phyloP scores from a whole-genome alignment of 2,329 filamentous ascomycete genomes.

The Xylaria sp. region DNA sequence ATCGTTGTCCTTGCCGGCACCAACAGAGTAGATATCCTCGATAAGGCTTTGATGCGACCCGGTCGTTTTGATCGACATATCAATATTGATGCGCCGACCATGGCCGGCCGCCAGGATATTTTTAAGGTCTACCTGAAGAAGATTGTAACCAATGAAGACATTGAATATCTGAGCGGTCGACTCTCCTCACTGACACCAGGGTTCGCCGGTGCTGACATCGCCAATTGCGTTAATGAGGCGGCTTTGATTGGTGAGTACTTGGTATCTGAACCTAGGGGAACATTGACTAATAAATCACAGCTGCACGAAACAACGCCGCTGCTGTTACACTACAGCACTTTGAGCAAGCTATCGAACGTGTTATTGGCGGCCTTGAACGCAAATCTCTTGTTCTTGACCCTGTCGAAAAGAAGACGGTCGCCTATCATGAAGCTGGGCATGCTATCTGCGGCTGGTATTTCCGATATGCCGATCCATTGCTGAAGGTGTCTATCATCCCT shows the following conservation, averaged over 20 bases:
- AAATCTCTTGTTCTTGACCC: conserved; percentile 94
- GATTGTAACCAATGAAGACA: conserved; percentile 91
- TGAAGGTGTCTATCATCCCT: conserved; percentile 98
- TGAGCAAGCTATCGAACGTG: conserved; percentile 96
- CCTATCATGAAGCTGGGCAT: conserved; percentile 98
- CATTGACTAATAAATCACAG: conserved; percentile 63
- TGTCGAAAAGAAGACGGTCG: conserved; percentile 93
- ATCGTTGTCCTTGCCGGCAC: conserved; percentile 97
- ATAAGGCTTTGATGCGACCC: conserved; percentile 95
- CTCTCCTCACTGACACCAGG: conserved; percentile 93
- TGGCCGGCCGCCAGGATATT: conserved; percentile 96
- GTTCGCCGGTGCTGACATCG: conserved; percentile 97
- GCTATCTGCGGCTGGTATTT: conserved; percentile 99
- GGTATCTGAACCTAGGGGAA: not conserved
- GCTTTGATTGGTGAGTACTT: conserved; percentile 83
- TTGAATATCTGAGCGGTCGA: conserved; percentile 87
- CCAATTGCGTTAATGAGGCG: conserved; percentile 98
- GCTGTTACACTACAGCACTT: conserved; percentile 91
- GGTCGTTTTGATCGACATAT: conserved; percentile 98
- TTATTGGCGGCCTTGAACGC: conserved; percentile 95
- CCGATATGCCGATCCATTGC: conserved; percentile 92
- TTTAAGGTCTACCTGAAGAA: conserved; percentile 95
- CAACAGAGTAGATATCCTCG: conserved; percentile 92
- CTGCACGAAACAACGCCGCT: conserved; percentile 83
- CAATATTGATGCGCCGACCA: conserved; percentile 91